Conservation (phyloP, 2,329 filamentous ascomycete genomes). For the Neofusicoccum umdonicola region DNA sequence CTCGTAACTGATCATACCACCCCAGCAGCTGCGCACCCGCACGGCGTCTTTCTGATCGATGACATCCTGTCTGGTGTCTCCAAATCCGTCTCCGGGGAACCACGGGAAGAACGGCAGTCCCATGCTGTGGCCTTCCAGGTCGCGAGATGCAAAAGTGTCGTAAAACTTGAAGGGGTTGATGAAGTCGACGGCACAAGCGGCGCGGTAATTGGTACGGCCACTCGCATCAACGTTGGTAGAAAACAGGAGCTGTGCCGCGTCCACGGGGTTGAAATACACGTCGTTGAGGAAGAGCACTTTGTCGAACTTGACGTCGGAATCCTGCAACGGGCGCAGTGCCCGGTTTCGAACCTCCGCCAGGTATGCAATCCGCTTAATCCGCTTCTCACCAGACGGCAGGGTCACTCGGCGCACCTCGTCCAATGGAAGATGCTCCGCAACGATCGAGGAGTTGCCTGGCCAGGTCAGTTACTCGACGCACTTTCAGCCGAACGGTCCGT, state of each 20-base stretch:
- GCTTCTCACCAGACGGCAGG: constrained; percentile 60
- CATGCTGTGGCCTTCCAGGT: constrained; percentile 61
- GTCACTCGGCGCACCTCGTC: constrained; percentile 58
- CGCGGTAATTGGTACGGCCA: constrained; percentile 58
- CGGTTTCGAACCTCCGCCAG: constrained; percentile 71
- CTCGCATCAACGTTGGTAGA: constrained; percentile 55
- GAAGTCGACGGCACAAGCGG: constrained; percentile 71
- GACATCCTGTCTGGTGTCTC: constrained; percentile 59
- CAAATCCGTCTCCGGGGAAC: constrained; percentile 56
- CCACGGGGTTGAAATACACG: constrained; percentile 59
- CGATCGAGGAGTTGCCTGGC: constrained; percentile 49
- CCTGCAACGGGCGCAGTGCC: constrained; percentile 62
- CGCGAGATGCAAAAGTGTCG: constrained; percentile 70
- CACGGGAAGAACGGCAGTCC: constrained; percentile 68
- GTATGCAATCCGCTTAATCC: constrained; percentile 72
- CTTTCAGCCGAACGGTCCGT: background rate
- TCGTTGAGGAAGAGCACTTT: constrained; percentile 66
- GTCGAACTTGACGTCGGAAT: constrained; percentile 55
- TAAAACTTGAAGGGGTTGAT: constrained; percentile 67
- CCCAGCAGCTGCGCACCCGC: constrained; percentile 72
- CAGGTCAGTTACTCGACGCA: background rate
- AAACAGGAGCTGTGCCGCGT: constrained; percentile 62
- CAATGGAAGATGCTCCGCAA: constrained; percentile 60
- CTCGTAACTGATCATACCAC: constrained; percentile 70
- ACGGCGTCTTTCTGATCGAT: constrained; percentile 62